These are phyloP conservation scores for Galerina sulciceps DNA, from an alignment of 768 basidiomycete genomes.

Conservation along the genomic window DNA sequence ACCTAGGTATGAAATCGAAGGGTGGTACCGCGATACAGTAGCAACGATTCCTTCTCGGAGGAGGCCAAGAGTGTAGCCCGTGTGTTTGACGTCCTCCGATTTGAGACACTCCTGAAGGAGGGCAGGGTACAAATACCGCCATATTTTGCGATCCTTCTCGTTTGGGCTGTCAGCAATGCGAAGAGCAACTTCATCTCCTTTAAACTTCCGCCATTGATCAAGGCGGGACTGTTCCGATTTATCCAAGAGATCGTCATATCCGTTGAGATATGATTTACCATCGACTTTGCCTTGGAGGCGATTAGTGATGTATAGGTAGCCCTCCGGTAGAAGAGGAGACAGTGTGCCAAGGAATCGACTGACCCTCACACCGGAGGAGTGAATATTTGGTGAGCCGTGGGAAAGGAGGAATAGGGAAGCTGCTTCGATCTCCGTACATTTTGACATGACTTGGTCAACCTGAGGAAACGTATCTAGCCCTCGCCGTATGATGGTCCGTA, in stretches of 20 bases:
- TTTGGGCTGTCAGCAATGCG: conserved; percentile 74
- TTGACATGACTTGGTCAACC: conserved; percentile 46
- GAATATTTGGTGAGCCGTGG: conserved; percentile 53
- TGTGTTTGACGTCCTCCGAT: conserved; percentile 30
- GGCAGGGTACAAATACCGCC: conserved; percentile 73
- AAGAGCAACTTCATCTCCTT: conserved; percentile 58
- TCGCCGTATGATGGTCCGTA: conserved; percentile 47
- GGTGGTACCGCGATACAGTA: conserved; percentile 71
- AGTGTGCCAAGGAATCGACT: conserved; percentile 61
- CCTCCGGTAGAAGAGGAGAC: conserved; percentile 30
- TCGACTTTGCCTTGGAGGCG: conserved; percentile 55
- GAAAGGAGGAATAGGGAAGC: conserved; percentile 78
- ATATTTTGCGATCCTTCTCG: conserved; percentile 70
- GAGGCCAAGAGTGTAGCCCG: conserved; percentile 44
- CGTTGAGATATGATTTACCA: conserved; percentile 54
- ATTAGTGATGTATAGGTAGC: conserved; percentile 47
- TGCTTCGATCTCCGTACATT: conserved; percentile 67
- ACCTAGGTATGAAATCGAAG: conserved; percentile 72
- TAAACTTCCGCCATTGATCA: conserved; percentile 67
- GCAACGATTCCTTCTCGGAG: conserved; percentile 73
- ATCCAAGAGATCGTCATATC: conserved; percentile 71
- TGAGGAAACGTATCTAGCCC: conserved; percentile 43
- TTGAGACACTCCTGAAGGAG: conserved; percentile 61
- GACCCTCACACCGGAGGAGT: conserved; percentile 65
- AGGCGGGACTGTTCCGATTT: conserved; percentile 61